A percentile compares a stretch with the other conserved stretches of the same genome.
phyloP scores from a whole-genome alignment of 176 grass and related monocot genomes.

The bread wheat (Triticum aestivum) region DNA sequence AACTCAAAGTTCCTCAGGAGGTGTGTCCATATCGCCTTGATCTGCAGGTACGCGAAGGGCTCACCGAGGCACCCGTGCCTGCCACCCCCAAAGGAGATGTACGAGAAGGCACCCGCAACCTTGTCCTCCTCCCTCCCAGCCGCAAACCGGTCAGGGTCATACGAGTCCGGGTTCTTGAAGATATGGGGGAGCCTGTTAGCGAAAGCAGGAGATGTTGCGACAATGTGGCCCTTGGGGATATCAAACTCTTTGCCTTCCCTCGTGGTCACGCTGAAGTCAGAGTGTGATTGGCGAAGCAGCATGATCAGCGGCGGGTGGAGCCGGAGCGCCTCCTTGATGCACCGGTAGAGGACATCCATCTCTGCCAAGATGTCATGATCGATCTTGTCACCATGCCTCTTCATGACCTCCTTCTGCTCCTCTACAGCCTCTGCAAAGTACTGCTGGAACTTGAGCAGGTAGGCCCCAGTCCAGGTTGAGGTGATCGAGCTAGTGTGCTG shows the following conservation, averaged over 20 bases:
- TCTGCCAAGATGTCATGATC: conserved; percentile 93
- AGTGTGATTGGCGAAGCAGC: conserved; percentile 84
- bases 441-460: conserved; percentile 69
- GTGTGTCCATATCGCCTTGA: conserved; percentile 94
- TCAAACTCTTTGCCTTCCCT: conserved; percentile 80
- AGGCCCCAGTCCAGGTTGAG: conserved; percentile 96
- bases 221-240: conserved; percentile 96
- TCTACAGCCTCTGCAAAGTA: conserved; percentile 63
- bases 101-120: conserved; percentile 80
- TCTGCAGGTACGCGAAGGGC: conserved; percentile 92
- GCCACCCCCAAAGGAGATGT: conserved; percentile 89
- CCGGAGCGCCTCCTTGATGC: conserved; percentile 96
- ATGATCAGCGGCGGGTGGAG: conserved; percentile 93
- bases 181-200: conserved; percentile 89
- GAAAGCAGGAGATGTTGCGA: conserved; percentile 78
- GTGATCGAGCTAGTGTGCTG: conserved; percentile 99
- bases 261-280: conserved; percentile 75
- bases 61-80: conserved; percentile 91
- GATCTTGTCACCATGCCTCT: conserved; percentile 66
- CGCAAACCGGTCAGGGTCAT: conserved; percentile 72
- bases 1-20: conserved; percentile 97
- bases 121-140: conserved; percentile 92
- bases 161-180: conserved; percentile 80
- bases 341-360: conserved; percentile 94
- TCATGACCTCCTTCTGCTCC: conserved; percentile 92